These are phyloP conservation scores for Candida orba DNA, from an alignment of 805 yeast genomes.

Conservation along the genomic window DNA sequence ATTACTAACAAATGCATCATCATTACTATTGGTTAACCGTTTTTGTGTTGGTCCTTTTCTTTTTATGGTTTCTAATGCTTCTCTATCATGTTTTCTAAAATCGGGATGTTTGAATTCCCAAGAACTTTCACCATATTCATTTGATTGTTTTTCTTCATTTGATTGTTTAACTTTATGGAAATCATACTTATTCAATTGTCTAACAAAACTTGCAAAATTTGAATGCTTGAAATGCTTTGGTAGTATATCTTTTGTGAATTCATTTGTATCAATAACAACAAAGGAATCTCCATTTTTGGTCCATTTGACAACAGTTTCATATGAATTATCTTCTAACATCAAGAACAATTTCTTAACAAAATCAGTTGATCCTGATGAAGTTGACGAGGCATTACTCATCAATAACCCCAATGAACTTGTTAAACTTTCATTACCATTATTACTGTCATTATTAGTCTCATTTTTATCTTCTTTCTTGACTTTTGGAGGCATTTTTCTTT, in stretches of 20 bases:
- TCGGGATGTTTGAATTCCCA: constrained; percentile 97
- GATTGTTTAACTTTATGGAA: constrained; percentile 88
- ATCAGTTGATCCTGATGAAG: constrained; percentile 52
- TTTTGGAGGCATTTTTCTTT: constrained; percentile 13
- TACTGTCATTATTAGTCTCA: not conserved
- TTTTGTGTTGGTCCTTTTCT: constrained; percentile 65
- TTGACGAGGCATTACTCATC: constrained; percentile 19
- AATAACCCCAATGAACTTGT: constrained; percentile 15
- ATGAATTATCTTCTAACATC: constrained; percentile 80
- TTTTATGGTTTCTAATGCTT: constrained; percentile 80
- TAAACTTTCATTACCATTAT: not conserved
- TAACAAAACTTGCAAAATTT: constrained; percentile 89
- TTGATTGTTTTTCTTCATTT: constrained; percentile 48
- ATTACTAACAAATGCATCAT: constrained; percentile 4
- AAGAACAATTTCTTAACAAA: constrained; percentile 73
- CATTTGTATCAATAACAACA: constrained; percentile 83
- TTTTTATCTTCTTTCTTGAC: constrained; percentile 7
- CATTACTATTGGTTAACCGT: constrained; percentile 27
- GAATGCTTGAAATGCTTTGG: constrained; percentile 93
- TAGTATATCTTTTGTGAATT: constrained; percentile 78
- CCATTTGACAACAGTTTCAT: constrained; percentile 77
- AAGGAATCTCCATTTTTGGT: constrained; percentile 78
- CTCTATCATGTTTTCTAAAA: constrained; percentile 67
- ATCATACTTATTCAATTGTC: constrained; percentile 94
- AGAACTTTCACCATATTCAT: constrained; percentile 65